Conservation (phyloP, 1,284 basidiomycete species). For the Phylloporus sp. region DNA sequence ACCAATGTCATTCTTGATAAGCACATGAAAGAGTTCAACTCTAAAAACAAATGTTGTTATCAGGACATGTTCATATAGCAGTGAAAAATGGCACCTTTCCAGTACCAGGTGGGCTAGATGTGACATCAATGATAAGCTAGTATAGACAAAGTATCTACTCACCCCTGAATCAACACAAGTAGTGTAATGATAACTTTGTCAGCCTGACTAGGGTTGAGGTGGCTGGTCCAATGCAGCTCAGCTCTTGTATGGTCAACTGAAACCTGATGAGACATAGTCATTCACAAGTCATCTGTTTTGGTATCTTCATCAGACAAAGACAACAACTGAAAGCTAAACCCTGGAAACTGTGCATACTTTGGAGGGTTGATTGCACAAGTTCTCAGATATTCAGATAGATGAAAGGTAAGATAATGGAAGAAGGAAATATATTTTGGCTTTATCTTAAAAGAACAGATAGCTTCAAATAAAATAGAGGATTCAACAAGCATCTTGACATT, state of each 20-base stretch:
- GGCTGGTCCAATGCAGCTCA: slow-evolving; percentile 48
- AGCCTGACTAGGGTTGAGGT: slow-evolving; percentile 67
- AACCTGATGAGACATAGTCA: slow-evolving; percentile 23
- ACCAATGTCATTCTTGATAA: slow-evolving; percentile 51
- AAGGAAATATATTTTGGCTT: slow-evolving; percentile 61
- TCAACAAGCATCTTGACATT: slow-evolving; percentile 52
- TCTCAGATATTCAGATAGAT: slow-evolving; percentile 36
- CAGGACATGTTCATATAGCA: background rate
- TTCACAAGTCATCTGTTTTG: slow-evolving; percentile 22
- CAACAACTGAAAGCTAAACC: slow-evolving; percentile 53
- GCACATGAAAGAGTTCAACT: slow-evolving; percentile 65
- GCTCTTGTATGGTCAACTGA: slow-evolving; percentile 42
- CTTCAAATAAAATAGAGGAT: slow-evolving; percentile 60
- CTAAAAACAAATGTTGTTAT: slow-evolving; percentile 35
- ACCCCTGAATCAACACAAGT: slow-evolving; percentile 74
- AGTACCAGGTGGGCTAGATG: slow-evolving; percentile 70
- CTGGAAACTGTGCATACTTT: slow-evolving; percentile 49
- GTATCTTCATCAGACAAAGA: slow-evolving; percentile 40
- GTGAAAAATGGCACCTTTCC: slow-evolving; percentile 56
- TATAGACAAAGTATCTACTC: slow-evolving; percentile 21
- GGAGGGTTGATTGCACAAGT: slow-evolving; percentile 49
- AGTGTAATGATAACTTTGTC: slow-evolving; percentile 67
- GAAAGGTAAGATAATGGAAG: slow-evolving; percentile 51
- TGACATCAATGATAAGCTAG: slow-evolving; percentile 5
- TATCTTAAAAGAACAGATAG: slow-evolving; percentile 58